Evolutionary conservation across 495 filamentous ascomycete species (phyloP), one percentile per base, ranked within the genome.

Genomic region (Tuber indicum): DNA sequence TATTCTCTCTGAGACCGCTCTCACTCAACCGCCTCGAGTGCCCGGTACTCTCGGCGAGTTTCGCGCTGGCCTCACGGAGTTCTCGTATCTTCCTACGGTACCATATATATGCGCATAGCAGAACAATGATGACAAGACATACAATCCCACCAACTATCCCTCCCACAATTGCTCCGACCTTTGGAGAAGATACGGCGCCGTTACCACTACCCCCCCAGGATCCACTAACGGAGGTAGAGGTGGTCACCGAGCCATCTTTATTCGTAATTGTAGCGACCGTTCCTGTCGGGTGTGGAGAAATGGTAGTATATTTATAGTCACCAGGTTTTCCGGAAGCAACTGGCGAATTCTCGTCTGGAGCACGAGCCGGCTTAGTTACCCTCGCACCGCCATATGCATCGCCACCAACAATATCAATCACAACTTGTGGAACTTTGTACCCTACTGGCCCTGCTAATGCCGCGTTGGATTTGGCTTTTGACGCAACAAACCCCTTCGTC

Each of bases 11-110:
- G 58, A 84, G 81, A 44, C 69, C 79, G 46, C 80, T 75, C 81
- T 85, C 75, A 88, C 86, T 12, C 52, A 87, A 85, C 80, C 91
- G 87, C 21, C 87, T 87, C 44, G 91, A 87, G 82, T 92, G 89
- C 44, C 86, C 84, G 79, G 89, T 89, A 84, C 91, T 92, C 8
- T 90, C 86, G 1, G 81, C 76, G 17, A 92, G 86, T 78, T 91
- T 92, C 9, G 93, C 84, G 87, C 89, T 92, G 36, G 89, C 87
- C 74, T 79, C 78, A 83, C 91, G 91, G 86, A 92, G 92, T 21
- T 90, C 91, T 32, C 73, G 71, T 23, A 83, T 82, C 66, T 83
- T 83, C 72, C 66, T 81, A 14, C 72, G 75, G 70, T 83, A 83
- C 75, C 78, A 81, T 39, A 75, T 52, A 43, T 78, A 83, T 17